These are phyloP conservation scores for Pichia membranifaciens DNA, from an alignment of 805 yeast species.

Conservation along the genomic window DNA sequence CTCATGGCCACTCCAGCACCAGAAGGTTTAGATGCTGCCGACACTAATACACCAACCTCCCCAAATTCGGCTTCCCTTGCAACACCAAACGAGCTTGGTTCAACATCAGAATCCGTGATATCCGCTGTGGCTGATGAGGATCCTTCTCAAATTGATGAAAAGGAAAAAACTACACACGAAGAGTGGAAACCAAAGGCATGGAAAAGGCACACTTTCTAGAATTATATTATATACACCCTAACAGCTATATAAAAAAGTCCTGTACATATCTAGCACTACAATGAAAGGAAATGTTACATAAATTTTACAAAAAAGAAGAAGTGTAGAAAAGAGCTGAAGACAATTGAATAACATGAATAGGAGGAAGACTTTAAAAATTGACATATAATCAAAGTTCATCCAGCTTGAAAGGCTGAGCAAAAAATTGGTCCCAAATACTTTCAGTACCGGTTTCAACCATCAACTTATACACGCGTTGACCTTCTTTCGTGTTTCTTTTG, in stretches of 20 bases:
- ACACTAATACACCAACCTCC: neutral
- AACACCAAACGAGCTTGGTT: no score
- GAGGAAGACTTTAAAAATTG: no score
- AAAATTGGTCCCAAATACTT: constrained; percentile 64
- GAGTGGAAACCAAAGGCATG: constrained; percentile 7
- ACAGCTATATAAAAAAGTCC: neutral
- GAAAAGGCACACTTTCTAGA: constrained; percentile 8
- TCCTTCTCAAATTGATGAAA: neutral
- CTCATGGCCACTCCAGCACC: constrained; percentile 2
- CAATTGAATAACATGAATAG: no score
- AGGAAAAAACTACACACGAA: neutral
- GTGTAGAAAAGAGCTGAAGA: neutral
- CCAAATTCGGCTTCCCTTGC: no score
- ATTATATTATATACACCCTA: neutral
- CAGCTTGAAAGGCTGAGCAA: constrained; percentile 27
- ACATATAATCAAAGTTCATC: no score
- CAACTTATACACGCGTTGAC: constrained; percentile 52
- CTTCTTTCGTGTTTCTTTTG: constrained; percentile 35
- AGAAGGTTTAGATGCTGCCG: neutral
- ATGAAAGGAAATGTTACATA: neutral
- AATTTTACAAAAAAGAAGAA: neutral
- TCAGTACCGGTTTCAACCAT: constrained; percentile 60
- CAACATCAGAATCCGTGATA: no score
- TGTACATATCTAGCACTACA: constrained; percentile 3
- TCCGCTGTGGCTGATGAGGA: no score